Percentiles rank a stretch among this genome's conserved stretches.
These are phyloP conservation scores for Cadophora sp. DNA, from an alignment of 2,329 filamentous ascomycete genomes.

Conservation along the genomic window DNA sequence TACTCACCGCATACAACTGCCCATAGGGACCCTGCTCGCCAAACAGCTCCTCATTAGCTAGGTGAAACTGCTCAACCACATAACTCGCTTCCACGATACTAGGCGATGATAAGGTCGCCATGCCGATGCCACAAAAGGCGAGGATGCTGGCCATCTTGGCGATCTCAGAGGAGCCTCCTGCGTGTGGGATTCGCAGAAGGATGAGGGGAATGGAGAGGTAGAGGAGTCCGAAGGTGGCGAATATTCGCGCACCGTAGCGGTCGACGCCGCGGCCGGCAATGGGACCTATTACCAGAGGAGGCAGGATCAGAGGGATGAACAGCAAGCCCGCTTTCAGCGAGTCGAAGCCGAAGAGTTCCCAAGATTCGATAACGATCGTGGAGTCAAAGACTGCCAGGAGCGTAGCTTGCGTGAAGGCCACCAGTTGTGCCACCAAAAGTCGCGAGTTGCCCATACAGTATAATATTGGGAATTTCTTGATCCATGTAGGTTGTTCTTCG, in stretches of 20 bases:
- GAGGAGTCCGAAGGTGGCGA: slow-evolving; percentile 43
- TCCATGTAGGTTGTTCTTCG: slow-evolving; percentile 47
- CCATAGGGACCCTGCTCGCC: slow-evolving; percentile 64
- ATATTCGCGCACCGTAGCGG: slow-evolving; percentile 45
- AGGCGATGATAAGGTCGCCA: slow-evolving; percentile 60
- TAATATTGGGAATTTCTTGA: slow-evolving; percentile 54
- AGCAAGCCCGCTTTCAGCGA: slow-evolving; percentile 47
- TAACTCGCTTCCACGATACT: slow-evolving; percentile 62
- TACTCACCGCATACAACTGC: slow-evolving; percentile 69
- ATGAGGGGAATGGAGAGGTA: slow-evolving; percentile 38
- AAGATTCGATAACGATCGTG: slow-evolving; percentile 48
- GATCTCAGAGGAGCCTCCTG: slow-evolving; percentile 49
- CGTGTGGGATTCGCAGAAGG: slow-evolving; percentile 51
- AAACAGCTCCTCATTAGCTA: slow-evolving; percentile 61
- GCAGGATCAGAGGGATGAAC: slow-evolving; percentile 48
- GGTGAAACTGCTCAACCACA: slow-evolving; percentile 61
- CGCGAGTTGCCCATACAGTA: slow-evolving; percentile 50
- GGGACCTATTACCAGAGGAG: slow-evolving; percentile 46
- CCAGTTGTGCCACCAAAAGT: slow-evolving; percentile 48
- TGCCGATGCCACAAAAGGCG: slow-evolving; percentile 55
- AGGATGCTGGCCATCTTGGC: slow-evolving; percentile 54
- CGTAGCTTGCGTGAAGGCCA: slow-evolving; percentile 52
- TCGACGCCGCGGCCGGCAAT: slow-evolving; percentile 48
- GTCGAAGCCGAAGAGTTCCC: slow-evolving; percentile 47
- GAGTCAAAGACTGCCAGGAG: slow-evolving; percentile 48